A percentile compares a stretch with the other conserved stretches of the same genome.
These are phyloP conservation scores for Lasiosphaeriaceae sp. DNA, from an alignment of 495 filamentous ascomycete genomes.

Conservation along the genomic window DNA sequence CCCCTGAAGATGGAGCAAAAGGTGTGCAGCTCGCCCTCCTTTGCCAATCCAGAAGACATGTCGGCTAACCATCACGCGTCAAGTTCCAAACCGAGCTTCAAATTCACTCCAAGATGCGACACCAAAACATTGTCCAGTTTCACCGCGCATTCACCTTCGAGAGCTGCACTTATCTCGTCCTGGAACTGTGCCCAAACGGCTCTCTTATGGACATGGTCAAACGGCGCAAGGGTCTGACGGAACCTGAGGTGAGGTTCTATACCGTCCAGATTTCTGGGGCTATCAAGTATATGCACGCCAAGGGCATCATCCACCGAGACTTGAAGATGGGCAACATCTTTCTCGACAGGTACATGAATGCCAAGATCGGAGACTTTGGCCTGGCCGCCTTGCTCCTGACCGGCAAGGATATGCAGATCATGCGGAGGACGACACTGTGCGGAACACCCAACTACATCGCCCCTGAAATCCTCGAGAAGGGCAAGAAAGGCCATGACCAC, in stretches of 20 bases:
- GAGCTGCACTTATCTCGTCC: conserved; percentile 83
- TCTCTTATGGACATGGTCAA: conserved; percentile 99
- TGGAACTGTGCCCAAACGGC: conserved; percentile 92
- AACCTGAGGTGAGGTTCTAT: conserved; percentile 88
- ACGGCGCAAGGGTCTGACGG: conserved; percentile 75
- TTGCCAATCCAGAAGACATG: neutral
- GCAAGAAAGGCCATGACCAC: conserved; percentile 83
- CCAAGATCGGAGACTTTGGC: conserved; percentile 97
- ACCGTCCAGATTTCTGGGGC: conserved; percentile 92
- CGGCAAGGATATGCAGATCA: conserved; percentile 71
- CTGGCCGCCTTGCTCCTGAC: conserved; percentile 89
- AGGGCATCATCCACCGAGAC: conserved; percentile 94
- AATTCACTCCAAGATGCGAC: conserved; percentile 95
- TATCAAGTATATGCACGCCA: conserved; percentile 93
- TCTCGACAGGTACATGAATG: conserved; percentile 91
- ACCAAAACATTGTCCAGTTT: conserved; percentile 91
- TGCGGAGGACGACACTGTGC: conserved; percentile 82
- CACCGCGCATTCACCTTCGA: conserved; percentile 89
- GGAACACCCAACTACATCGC: conserved; percentile 99
- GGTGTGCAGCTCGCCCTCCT: conserved; percentile 42
- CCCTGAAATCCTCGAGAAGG: conserved; percentile 84
- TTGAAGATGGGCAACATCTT: conserved; percentile 98
- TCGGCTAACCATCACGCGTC: conserved; percentile 28
- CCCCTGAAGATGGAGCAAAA: conserved; percentile 79
- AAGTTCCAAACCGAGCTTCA: conserved; percentile 97